A percentile compares a stretch with the other conserved stretches of the same genome.
Conservation (phyloP, 768 basidiomycete genomes). For the Aureoboletus auriporus region DNA sequence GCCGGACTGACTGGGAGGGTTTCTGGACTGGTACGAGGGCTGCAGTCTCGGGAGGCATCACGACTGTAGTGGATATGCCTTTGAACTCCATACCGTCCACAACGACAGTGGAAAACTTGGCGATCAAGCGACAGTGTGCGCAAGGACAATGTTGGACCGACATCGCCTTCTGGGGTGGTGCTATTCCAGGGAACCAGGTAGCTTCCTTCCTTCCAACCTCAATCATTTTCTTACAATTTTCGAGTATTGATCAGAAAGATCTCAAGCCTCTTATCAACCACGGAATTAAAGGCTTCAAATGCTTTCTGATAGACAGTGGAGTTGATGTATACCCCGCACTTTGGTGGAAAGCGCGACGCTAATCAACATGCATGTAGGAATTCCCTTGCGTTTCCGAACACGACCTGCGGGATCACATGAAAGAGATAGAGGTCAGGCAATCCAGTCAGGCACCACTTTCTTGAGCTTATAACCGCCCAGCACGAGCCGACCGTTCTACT, state of each 20-base stretch:
- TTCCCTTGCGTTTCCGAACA: slow-evolving; percentile 80
- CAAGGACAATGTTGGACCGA: slow-evolving; percentile 67
- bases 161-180: slow-evolving; percentile 84
- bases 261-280: slow-evolving; percentile 70
- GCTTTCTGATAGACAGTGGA: slow-evolving; percentile 93
- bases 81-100: slow-evolving; percentile 97
- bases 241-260: slow-evolving; percentile 46
- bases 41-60: slow-evolving; percentile 91
- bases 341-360: slow-evolving; percentile 1
- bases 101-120: slow-evolving; percentile 74
- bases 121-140: slow-evolving; percentile 68
- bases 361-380: slow-evolving; percentile 51
- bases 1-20: slow-evolving; percentile 92
- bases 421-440: slow-evolving; percentile 58
- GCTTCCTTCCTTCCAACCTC: slow-evolving; percentile 5
- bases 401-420: slow-evolving; percentile 70
- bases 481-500: slow-evolving; percentile 66
- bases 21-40: slow-evolving; percentile 90
- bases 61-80: slow-evolving; percentile 96
- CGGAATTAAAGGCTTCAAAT: slow-evolving; percentile 95
- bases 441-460: not conserved
- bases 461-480: slow-evolving; percentile 36
- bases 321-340: slow-evolving; percentile 63
- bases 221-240: not conserved
- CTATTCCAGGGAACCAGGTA: slow-evolving; percentile 88